phyloP scores from a whole-genome alignment of 2,329 filamentous ascomycete genomes.

The Teratosphaeria pseudoeucalypti region DNA sequence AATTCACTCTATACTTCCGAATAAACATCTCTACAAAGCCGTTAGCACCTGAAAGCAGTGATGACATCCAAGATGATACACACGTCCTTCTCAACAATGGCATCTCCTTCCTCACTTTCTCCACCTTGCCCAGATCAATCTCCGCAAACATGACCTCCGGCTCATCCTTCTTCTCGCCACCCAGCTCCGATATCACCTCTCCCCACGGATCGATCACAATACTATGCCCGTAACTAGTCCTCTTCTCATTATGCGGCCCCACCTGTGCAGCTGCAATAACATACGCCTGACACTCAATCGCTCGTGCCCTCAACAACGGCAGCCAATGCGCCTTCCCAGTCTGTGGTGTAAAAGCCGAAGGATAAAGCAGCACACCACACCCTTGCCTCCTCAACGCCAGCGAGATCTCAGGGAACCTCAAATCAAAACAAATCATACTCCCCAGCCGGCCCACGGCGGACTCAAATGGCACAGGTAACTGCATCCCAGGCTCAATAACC shows the following conservation, averaged over 20 bases:
- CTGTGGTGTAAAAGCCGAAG: constrained; percentile 79
- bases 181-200: constrained; percentile 55
- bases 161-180: constrained; percentile 35
- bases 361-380: constrained; percentile 74
- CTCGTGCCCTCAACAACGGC: constrained; percentile 62
- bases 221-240: constrained; percentile 75
- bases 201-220: constrained; percentile 87
- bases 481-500: constrained; percentile 57
- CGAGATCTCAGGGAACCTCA: constrained; percentile 70
- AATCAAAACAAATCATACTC: constrained; percentile 78
- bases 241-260: constrained; percentile 62
- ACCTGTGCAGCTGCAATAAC: constrained; percentile 76
- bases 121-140: constrained; percentile 28
- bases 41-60: constrained; percentile 7
- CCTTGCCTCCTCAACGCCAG: constrained; percentile 54
- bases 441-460: constrained; percentile 66
- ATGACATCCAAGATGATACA: constrained; percentile 8
- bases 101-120: constrained; percentile 27
- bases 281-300: constrained; percentile 82
- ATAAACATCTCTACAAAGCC: constrained; percentile 21
- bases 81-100: constrained; percentile 27
- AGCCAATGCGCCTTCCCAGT: constrained; percentile 86
- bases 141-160: constrained; percentile 33
- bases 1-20: constrained; percentile 10
- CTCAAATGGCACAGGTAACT: constrained; percentile 59